A percentile compares a stretch with the other conserved stretches of the same genome.
These are phyloP conservation scores for Dysphania ambrosioides DNA, from an alignment of 148 eudicot genomes.

Conservation along the genomic window DNA sequence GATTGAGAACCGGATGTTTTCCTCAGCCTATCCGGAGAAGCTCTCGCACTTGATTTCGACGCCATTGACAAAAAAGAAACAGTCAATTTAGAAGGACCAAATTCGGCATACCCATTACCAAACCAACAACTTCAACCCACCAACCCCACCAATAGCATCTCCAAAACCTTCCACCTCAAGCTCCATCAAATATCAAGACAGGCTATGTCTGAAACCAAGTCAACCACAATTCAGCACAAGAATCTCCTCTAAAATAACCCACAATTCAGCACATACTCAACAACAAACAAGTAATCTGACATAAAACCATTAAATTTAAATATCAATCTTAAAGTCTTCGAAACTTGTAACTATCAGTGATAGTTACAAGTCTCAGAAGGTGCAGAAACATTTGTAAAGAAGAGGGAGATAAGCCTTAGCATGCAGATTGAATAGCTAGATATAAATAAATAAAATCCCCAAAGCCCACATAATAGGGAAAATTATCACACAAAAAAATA, in stretches of 20 bases:
- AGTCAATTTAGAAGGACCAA: conserved; percentile 13
- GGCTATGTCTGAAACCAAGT: conserved; percentile 27
- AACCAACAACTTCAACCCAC: conserved; percentile 16
- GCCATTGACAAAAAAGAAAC: conserved; percentile 42
- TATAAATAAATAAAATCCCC: conserved; percentile 15
- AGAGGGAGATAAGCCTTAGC: no score
- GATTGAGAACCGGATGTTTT: conserved; percentile 29
- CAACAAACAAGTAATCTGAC: conserved; percentile 4
- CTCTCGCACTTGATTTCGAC: conserved; percentile 41
- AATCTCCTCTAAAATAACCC: not conserved
- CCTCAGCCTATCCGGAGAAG: conserved; percentile 38
- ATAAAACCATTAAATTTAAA: not conserved
- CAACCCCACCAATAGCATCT: conserved; percentile 20
- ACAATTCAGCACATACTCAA: not conserved
- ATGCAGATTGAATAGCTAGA: conserved; percentile 27
- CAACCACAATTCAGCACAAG: conserved; percentile 16
- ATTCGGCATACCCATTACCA: conserved; percentile 34
- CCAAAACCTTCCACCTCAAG: conserved; percentile 26
- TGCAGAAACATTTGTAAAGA: not conserved
- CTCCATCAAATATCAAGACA: conserved; percentile 31
- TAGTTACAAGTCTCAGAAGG: not conserved
- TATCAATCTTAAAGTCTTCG: conserved; percentile 1
- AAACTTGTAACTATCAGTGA: no score
- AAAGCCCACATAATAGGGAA: not conserved
- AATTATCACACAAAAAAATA: conserved; percentile 1